These are phyloP conservation scores for Pythium folliculosum DNA, from an alignment of 352 stramenopile species.

Conservation along the genomic window DNA sequence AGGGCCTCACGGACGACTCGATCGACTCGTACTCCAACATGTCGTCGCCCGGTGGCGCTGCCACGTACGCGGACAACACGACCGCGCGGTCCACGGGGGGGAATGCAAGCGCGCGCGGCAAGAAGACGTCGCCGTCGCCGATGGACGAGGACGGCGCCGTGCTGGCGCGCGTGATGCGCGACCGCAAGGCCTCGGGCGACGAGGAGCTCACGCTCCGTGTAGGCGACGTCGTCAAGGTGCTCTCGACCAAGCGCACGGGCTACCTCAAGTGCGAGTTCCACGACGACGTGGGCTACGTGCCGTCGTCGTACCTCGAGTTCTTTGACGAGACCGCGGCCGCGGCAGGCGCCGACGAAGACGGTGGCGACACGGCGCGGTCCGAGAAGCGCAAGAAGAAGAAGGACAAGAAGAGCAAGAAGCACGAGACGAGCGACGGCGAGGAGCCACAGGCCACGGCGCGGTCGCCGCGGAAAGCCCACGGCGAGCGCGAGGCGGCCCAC, in stretches of 20 bases:
- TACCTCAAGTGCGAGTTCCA: conserved; percentile 83
- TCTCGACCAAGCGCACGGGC: conserved; percentile 77
- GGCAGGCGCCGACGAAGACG: conserved; percentile 17
- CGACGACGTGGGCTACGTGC: conserved; percentile 73
- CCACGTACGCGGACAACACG: conserved; percentile 65
- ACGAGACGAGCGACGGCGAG: conserved; percentile 45
- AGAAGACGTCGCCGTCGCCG: conserved; percentile 14
- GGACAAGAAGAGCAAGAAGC: conserved; percentile 59
- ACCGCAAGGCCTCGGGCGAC: conserved; percentile 75
- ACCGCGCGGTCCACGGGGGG: conserved; percentile 29
- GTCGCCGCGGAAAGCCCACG: conserved; percentile 48
- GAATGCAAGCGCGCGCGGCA: neutral
- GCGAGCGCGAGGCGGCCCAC: conserved; percentile 21
- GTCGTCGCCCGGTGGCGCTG: conserved; percentile 30
- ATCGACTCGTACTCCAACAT: conserved; percentile 86
- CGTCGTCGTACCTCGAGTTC: conserved; percentile 85
- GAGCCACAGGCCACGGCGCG: conserved; percentile 30
- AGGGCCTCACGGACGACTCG: conserved; percentile 82
- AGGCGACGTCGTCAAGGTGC: conserved; percentile 71
- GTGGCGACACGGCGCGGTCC: conserved; percentile 28
- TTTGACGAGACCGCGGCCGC: conserved; percentile 39
- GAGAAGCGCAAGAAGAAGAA: conserved; percentile 65
- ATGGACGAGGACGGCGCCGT: conserved; percentile 30
- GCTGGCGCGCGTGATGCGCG: conserved; percentile 62
- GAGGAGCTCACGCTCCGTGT: conserved; percentile 68